Evolutionary conservation across 1,284 basidiomycete species (phyloP).

Genomic region (Fomitopsis betulina): DNA sequence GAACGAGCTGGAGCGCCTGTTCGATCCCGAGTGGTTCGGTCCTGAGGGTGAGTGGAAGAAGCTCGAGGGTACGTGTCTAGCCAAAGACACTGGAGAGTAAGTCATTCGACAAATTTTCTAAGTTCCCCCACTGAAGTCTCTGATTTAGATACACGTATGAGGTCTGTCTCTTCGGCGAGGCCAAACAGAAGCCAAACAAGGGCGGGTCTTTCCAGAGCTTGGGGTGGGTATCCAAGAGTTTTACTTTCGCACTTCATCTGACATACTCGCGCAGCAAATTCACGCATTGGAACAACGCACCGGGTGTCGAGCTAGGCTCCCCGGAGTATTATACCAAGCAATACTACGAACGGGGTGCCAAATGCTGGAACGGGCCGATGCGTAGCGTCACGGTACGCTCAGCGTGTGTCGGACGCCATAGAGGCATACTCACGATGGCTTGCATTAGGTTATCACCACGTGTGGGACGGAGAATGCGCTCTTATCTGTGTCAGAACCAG

Average conservation of each 20-base stretch:
- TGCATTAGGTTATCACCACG: slow-evolving; percentile 63
- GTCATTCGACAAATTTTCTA: slow-evolving; percentile 28
- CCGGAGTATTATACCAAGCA: slow-evolving; percentile 80
- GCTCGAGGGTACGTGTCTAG: slow-evolving; percentile 79
- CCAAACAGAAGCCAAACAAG: slow-evolving; percentile 85
- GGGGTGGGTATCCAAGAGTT: slow-evolving; percentile 55
- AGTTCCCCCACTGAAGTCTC: not conserved
- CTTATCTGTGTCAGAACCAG: slow-evolving; percentile 81
- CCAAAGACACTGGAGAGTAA: slow-evolving; percentile 84
- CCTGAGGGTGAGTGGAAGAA: slow-evolving; percentile 93
- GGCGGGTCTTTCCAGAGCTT: slow-evolving; percentile 79
- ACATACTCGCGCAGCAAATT: slow-evolving; percentile 52
- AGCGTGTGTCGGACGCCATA: not conserved
- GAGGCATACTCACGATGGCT: not conserved
- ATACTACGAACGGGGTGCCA: slow-evolving; percentile 76
- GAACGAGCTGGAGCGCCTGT: slow-evolving; percentile 57
- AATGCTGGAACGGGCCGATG: slow-evolving; percentile 97
- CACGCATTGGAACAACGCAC: slow-evolving; percentile 66
- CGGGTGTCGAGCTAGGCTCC: slow-evolving; percentile 51
- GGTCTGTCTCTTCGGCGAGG: slow-evolving; percentile 90
- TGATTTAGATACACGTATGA: slow-evolving; percentile 85
- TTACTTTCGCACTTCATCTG: not conserved
- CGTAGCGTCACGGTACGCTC: slow-evolving; percentile 68
- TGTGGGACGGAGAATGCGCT: slow-evolving; percentile 89
- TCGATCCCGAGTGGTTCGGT: slow-evolving; percentile 69